Evolutionary conservation across 2,329 filamentous ascomycete genomes (phyloP), one percentile per base, ranked within the genome.

Genomic region (Hirsutella minnesotensis): DNA sequence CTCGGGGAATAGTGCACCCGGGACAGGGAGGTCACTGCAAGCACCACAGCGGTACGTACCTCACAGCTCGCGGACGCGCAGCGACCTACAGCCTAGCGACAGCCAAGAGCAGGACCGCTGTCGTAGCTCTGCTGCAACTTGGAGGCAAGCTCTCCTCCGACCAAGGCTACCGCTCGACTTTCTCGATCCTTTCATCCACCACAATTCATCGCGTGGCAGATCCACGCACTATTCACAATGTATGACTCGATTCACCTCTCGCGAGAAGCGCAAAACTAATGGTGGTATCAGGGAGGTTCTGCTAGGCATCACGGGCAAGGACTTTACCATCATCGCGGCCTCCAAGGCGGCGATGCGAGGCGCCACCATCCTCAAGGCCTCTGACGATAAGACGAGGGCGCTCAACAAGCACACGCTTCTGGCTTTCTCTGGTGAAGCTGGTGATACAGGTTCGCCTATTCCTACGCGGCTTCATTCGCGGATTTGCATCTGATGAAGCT

Each of bases 341-440:
- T 96, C 89, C 50, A 96, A 98, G 74, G 92, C 92, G 61, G 86
- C 89, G 57, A 96, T 96, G 89, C 82, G 92, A 71, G 92, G 92
- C 58, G 86, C 88, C 50, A 95, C 90, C 46, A 84, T 98, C 65
- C 81, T 98, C 61, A 98, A 98, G 69, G 79, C 86, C 45, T 77
- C 80, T 53, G 94, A 98, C 67, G 90, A 98, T 77, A 98, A 98
- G 79, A 98, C 92, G 51, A 79, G 87, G 62, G 69, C 77, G 53
- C 73, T 98, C 54, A 98, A 95, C 76, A 83, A 92, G 69, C 81
- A 95, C 68, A 95, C 88, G 9, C 68, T 98, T 56, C 85, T 98
- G 76, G 89, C 92, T 19, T 96, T 88, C 66, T 90, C 86, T 10
- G 92, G 92, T 59, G 92, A 98, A 70, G 84, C 94, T 48, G 92